Evolutionary conservation across 495 filamentous ascomycete species (phyloP).

Genomic region (Aspergillus bertholletiae): DNA sequence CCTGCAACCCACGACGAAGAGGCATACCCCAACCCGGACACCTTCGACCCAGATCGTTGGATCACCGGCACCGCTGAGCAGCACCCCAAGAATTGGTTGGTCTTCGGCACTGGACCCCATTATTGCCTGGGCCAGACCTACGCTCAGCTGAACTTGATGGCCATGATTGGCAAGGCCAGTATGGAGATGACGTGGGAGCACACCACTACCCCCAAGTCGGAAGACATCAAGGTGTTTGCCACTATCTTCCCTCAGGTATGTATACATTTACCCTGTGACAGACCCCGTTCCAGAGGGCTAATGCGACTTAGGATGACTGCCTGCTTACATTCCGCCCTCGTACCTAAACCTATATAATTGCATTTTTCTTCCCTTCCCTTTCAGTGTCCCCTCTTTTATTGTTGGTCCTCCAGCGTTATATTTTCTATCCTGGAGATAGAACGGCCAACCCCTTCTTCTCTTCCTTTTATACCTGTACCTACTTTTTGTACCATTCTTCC

Average conservation of each 20-base stretch:
- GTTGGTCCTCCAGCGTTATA: constrained; percentile 14
- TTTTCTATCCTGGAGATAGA: constrained; percentile 43
- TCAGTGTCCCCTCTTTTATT: too few species aligned
- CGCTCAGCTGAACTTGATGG: constrained; percentile 82
- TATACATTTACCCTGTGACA: constrained; percentile 7
- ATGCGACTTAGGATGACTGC: constrained; percentile 36
- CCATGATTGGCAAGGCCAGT: constrained; percentile 93
- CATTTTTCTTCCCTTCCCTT: too few species aligned
- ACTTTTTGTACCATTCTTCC: constrained; percentile 10
- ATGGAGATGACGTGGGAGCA: constrained; percentile 90
- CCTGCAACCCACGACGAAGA: constrained; percentile 91
- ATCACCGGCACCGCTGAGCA: constrained; percentile 86
- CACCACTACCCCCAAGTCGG: constrained; percentile 70
- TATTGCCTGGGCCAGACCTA: constrained; percentile 96
- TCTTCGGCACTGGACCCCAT: constrained; percentile 94
- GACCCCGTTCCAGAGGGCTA: constrained; percentile 8
- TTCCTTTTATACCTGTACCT: constrained; percentile 7
- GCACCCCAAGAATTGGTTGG: constrained; percentile 93
- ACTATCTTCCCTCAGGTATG: constrained; percentile 95
- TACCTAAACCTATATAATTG: constrained; percentile 19
- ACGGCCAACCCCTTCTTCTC: constrained; percentile 14
- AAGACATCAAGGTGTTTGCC: constrained; percentile 98
- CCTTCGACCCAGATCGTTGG: constrained; percentile 86
- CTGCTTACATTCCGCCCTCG: constrained; percentile 42
- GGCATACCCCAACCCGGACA: constrained; percentile 84